Evolutionary conservation across 768 basidiomycete species (phyloP).

Genomic region (Trametopsis cervina): DNA sequence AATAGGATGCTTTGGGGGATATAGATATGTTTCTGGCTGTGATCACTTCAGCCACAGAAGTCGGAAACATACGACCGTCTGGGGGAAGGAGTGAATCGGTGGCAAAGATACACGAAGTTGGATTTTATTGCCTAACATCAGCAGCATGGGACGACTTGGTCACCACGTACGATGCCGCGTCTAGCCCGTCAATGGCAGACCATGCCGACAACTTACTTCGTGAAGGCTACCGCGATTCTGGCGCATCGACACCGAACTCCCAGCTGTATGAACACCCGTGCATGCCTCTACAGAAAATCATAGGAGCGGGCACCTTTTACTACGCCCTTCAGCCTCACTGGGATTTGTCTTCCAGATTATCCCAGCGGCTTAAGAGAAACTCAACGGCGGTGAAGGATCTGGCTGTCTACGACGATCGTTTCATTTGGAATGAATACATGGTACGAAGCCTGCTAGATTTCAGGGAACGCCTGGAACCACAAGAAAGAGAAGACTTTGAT

Average conservation of each 20-base stretch:
- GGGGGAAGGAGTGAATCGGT: slow-evolving; percentile 56
- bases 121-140: slow-evolving; percentile 83
- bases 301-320: slow-evolving; percentile 91
- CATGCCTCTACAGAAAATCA: slow-evolving; percentile 79
- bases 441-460: slow-evolving; percentile 85
- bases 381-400: slow-evolving; percentile 34
- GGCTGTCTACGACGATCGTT: slow-evolving; percentile 71
- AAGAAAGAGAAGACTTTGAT: slow-evolving; percentile 72
- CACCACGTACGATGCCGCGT: slow-evolving; percentile 40
- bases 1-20: slow-evolving; percentile 9
- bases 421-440: slow-evolving; percentile 95
- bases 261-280: slow-evolving; percentile 88
- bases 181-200: slow-evolving; percentile 52
- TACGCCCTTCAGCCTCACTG: slow-evolving; percentile 77
- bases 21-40: slow-evolving; percentile 83
- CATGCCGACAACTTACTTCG: slow-evolving; percentile 39
- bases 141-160: slow-evolving; percentile 77
- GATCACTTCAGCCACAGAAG: slow-evolving; percentile 66
- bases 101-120: slow-evolving; percentile 80
- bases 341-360: slow-evolving; percentile 84
- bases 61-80: slow-evolving; percentile 65
- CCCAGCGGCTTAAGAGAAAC: slow-evolving; percentile 45
- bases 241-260: slow-evolving; percentile 32
- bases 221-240: slow-evolving; percentile 33
- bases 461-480: slow-evolving; percentile 64